Evolutionary conservation across 805 yeast species (phyloP).

Genomic region (Yarrowia sp.): DNA sequence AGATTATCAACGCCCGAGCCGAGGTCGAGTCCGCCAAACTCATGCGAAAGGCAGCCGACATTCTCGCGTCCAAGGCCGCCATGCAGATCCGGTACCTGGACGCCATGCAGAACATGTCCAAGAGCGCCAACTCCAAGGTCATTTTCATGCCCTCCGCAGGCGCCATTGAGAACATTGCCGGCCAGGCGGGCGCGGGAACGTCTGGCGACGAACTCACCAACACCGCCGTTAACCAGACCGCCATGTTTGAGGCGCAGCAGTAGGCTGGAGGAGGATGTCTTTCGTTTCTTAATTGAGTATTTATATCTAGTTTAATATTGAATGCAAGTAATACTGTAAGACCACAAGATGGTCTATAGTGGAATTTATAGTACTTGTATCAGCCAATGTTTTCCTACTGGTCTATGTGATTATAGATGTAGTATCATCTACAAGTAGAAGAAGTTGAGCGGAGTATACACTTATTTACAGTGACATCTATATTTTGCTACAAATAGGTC

Average conservation of each 20-base stretch:
- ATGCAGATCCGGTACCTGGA: conserved; percentile 80
- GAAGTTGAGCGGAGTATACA: no score
- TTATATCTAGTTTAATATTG: not conserved
- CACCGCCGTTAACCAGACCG: conserved; percentile 3
- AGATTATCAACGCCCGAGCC: conserved; percentile 75
- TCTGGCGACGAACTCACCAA: not conserved
- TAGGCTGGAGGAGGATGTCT: no score
- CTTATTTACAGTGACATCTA: no score
- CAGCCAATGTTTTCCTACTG: no score
- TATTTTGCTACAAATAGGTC: no score
- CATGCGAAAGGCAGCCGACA: conserved; percentile 81
- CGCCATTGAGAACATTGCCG: conserved; percentile 50
- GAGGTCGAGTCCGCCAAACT: conserved; percentile 78
- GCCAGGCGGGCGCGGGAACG: conserved; percentile 4
- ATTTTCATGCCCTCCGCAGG: conserved; percentile 70
- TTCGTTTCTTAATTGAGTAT: not conserved
- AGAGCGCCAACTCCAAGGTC: conserved; percentile 65
- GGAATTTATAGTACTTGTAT: no score
- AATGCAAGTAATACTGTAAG: no score
- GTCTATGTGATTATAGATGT: no score
- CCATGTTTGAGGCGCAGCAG: conserved; percentile 31
- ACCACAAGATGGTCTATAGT: no score
- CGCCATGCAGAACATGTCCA: conserved; percentile 80
- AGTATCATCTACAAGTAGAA: no score
- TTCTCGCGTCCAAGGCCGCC: conserved; percentile 74